Conservation (phyloP, 352 stramenopile genomes). For the Phytopythium sindhum region DNA sequence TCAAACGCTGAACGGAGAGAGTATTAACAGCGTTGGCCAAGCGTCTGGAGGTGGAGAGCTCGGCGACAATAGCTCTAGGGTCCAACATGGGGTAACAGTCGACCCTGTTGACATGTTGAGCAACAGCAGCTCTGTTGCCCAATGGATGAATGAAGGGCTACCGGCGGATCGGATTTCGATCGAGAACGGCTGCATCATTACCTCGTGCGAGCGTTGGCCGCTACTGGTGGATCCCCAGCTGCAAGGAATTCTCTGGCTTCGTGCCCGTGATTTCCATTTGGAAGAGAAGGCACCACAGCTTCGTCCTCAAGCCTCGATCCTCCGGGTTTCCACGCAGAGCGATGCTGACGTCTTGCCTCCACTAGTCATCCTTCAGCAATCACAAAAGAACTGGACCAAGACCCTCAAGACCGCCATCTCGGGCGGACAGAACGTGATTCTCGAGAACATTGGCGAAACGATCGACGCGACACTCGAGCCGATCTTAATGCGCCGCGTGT, state of each 20-base stretch:
- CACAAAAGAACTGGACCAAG: constrained; percentile 76
- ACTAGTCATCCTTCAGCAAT: constrained; percentile 69
- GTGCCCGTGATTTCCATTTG: constrained; percentile 40
- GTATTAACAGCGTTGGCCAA: neutral
- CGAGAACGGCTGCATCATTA: constrained; percentile 92
- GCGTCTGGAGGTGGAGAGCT: constrained; percentile 2
- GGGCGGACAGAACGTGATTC: constrained; percentile 76
- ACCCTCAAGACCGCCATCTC: constrained; percentile 74
- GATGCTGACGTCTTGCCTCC: constrained; percentile 12
- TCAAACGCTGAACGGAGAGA: neutral
- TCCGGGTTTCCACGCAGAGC: constrained; percentile 1
- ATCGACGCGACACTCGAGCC: constrained; percentile 89
- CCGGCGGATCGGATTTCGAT: constrained; percentile 89
- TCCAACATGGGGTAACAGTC: constrained; percentile 20
- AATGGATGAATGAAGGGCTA: constrained; percentile 92
- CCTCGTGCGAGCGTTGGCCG: constrained; percentile 84
- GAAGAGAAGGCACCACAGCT: constrained; percentile 10
- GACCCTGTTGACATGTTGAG: constrained; percentile 88
- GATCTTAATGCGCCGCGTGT: constrained; percentile 86
- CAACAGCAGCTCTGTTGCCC: constrained; percentile 75
- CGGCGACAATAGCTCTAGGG: neutral
- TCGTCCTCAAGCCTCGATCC: neutral
- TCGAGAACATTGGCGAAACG: constrained; percentile 87
- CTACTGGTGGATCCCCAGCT: constrained; percentile 90
- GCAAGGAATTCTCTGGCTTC: constrained; percentile 88